phyloP scores from a whole-genome alignment of 495 filamentous ascomycete genomes.

The Hyaloscypha variabilis region DNA sequence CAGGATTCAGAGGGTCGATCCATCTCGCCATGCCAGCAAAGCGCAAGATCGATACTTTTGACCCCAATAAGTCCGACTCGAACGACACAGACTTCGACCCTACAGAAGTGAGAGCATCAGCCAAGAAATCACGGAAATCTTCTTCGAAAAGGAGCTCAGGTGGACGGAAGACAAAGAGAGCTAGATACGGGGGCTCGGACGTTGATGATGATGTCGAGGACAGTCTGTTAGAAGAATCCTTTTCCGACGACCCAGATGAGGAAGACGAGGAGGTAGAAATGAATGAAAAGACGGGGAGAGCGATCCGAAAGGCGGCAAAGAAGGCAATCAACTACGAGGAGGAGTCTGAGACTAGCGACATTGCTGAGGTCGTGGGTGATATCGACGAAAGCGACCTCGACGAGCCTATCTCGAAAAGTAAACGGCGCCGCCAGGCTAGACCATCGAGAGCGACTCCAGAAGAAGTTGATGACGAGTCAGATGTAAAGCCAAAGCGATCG shows the following conservation, averaged over 20 bases:
- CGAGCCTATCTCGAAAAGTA: slow-evolving; percentile 25
- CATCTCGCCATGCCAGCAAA: slow-evolving; percentile 45
- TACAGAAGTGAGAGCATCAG: slow-evolving; percentile 45
- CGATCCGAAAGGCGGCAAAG: slow-evolving; percentile 33
- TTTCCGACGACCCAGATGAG: slow-evolving; percentile 49
- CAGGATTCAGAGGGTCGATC: background rate
- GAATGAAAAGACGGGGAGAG: slow-evolving; percentile 35
- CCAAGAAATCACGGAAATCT: slow-evolving; percentile 42
- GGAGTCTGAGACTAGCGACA: slow-evolving; percentile 23
- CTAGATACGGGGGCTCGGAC: slow-evolving; percentile 60
- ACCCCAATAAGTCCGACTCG: slow-evolving; percentile 82
- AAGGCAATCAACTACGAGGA: slow-evolving; percentile 46
- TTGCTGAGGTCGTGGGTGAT: slow-evolving; percentile 20
- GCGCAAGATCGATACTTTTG: slow-evolving; percentile 73
- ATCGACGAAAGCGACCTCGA: slow-evolving; percentile 35
- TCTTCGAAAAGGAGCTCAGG: slow-evolving; percentile 41
- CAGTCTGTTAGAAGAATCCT: slow-evolving; percentile 61
- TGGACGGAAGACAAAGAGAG: slow-evolving; percentile 49
- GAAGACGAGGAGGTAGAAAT: slow-evolving; percentile 67
- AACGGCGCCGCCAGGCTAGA: slow-evolving; percentile 40
- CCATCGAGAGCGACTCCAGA: slow-evolving; percentile 40
- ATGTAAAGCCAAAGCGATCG: slow-evolving; percentile 26
- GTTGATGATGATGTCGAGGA: slow-evolving; percentile 72
- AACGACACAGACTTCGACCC: slow-evolving; percentile 79
- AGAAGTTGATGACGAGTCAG: slow-evolving; percentile 24